Evolutionary conservation across 2,329 filamentous ascomycete species (phyloP), one percentile per base, ranked within the genome.

Genomic region (Scleromitrula shiraiana): DNA sequence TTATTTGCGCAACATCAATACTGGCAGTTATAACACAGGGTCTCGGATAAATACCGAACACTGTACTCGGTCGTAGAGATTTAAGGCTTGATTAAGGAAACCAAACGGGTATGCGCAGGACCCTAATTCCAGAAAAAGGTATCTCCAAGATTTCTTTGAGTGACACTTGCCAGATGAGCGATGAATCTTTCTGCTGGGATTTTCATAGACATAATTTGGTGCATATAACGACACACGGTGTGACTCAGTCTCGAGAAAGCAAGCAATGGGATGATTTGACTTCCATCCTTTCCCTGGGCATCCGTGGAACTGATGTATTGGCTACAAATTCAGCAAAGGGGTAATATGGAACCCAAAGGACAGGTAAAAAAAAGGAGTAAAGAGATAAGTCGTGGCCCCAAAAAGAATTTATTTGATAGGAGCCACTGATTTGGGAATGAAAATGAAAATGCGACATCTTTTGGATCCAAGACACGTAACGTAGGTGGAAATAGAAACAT

Each of bases 1-100:
- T 41, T 41, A 22, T 41, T 41, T 47, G 44, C 32, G 15, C 37
- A 27, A 47, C 37, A 12, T 41, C 37, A 35, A 20, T 33, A 17
- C 29, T 15, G 22, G 17, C 29, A 27, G 26, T 41, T 30, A 41
- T 41, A 35, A 27, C 19, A 37, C 30, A 46, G 40, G 15, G 44
- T 47, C 44, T 47, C 44, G 44, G 44, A 35, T 47, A 33, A 35
- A 33, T 22, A 33, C 22, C 37, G n/a, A 47, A 27, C 10, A 37
- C 14, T 41, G 37, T 47, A 35, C 44, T 47, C 44, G 37, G 37
- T 27, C 44, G 17, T 24, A n/a, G 7, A 41, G 15, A 20, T 47
- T 35, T 12, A 24, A 36, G 5, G 23, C 17, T 14, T 17, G n/a
- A 10, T 15, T 14, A 17, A 23, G 29, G 44, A 46, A 15, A 23